A percentile compares a stretch with the other conserved stretches of the same genome.
Evolutionary conservation across 2,329 filamentous ascomycete species (phyloP).

Genomic region (Trichoderma atroviride): DNA sequence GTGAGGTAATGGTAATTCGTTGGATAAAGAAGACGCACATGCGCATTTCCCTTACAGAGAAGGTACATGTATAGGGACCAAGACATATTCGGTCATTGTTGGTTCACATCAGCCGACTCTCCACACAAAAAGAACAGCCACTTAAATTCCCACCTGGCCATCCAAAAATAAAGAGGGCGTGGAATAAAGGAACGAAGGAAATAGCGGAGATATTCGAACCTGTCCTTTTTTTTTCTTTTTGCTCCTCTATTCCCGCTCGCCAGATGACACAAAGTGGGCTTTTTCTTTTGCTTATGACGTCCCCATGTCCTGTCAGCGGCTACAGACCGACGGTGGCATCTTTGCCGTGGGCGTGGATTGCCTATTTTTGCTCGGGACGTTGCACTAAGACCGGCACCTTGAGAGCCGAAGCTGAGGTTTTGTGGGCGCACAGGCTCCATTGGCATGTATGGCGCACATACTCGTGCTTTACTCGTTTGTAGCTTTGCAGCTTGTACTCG

Average conservation of each 20-base stretch:
- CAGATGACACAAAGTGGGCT: constrained; percentile 4
- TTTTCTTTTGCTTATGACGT: not conserved
- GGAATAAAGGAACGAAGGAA: not conserved
- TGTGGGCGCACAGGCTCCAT: constrained; percentile 10
- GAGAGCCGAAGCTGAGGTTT: constrained; percentile 17
- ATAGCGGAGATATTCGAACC: constrained; percentile 2
- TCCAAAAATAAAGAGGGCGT: not conserved
- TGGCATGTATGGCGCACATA: not conserved
- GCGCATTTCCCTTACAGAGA: not conserved
- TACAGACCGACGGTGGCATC: constrained; percentile 2
- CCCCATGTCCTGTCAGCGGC: not conserved
- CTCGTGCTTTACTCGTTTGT: not conserved
- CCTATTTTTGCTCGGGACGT: not conserved
- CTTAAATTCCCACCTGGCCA: not conserved
- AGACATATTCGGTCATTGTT: not conserved
- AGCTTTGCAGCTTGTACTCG: constrained; percentile 4
- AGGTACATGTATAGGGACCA: not conserved
- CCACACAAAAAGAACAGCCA: no score
- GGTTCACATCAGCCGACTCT: constrained; percentile 11
- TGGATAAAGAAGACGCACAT: not conserved
- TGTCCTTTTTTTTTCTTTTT: not conserved
- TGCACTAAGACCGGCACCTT: constrained; percentile 6
- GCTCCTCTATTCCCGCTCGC: constrained; percentile 8
- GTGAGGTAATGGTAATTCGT: not conserved
- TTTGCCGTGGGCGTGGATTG: constrained; percentile 16